Evolutionary conservation across 306 rosid species (phyloP), one percentile per base, ranked within the genome.

Genomic region (Malus domestica): DNA sequence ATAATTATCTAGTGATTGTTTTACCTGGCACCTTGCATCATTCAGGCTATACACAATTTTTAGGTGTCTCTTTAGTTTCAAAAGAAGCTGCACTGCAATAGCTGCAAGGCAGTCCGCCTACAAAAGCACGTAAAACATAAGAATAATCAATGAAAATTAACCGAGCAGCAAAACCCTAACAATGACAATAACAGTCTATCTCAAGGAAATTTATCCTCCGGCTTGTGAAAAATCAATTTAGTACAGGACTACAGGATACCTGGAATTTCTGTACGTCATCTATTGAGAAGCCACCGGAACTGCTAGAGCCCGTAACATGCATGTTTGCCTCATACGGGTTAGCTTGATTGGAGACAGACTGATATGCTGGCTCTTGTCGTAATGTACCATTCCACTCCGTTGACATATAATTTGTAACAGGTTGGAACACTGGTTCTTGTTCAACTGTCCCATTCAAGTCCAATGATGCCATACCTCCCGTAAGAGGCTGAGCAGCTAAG

Each of bases 1-100:
- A 22, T 40, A 70, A 23, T 6, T 68, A 4, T 66, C 29, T 78
- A 23, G 72, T 55, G 20, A 78, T 75, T 54, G 46, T 67, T 67
- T 67, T 88, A 92, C 98, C 98, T 96, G 99, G 83, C 99, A 96
- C 67, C 98, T 88, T 3, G 85, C 89, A 83, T 96, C 97, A 52
- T 96, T 83, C 55, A 96, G 87, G 87, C 93, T 80, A 76, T 92
- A 90, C 76, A 86, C 78, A 67, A 96, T 90, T 82, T 96, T 96
- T 27, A 96, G 90, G 81, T 96, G 97, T 77, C 98, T 96, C 88
- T 96, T 96, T 55, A 96, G 87, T 87, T 88, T 96, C 85, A 96
- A 79, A 76, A 96, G 98, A 80, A 96, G 96, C 86, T 96, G 99
- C 89, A 96, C 75, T 11, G 97, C 91, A 80, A 84, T 82, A 25